Base-by-base conservation (phyloP, 345 rosid genomes). In the Eutrema heterophyllum region DNA sequence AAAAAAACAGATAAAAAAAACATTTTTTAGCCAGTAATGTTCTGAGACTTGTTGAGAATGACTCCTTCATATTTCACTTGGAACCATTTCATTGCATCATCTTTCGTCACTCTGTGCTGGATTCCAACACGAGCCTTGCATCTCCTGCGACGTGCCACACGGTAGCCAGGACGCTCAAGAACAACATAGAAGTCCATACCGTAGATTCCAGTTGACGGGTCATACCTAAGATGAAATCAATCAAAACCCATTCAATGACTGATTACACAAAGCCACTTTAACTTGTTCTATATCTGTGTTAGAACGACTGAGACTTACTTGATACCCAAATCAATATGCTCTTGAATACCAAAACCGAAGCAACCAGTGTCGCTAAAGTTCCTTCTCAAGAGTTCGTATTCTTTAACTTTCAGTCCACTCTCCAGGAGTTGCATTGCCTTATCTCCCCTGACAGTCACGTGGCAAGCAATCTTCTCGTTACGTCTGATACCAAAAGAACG, bases 311-410 rank as follows among this genome's bases (percentile, higher is more conserved):
- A 59, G 33, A 77, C 92, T 79, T 60, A 91, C 97, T 91, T 91
- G 83, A 94, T 94, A 27, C 98, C 97, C 29, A 89, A 88, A 86
- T 94, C 98, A 36, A 93, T 93, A 79, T 91, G 98, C 82, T 93
- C 98, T 67, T 93, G 97, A 44, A 93, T 93, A 38, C 94, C 98
- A 1, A 93, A 93, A 9, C 98, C 98, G 5, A 93, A 93, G 82
- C 98, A 93, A 32, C 98, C 97, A n/a, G 98, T 93, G 51, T 93
- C 98, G 32, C 97, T 93, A 79, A 93, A 93, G 87, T 93, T 93
- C 80, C 86, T 91, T 63, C 98, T 84, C 75, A 93, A 74, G 50
- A 93, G 88, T 77, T 93, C 98, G 6, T 90, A 93, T 36, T 93
- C 98, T 80, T 93, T 93, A 30, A 93, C 98, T 81, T 93, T 91